Base-by-base conservation (phyloP, 1,284 basidiomycete species). In the Rhodotorula sp. region DNA sequence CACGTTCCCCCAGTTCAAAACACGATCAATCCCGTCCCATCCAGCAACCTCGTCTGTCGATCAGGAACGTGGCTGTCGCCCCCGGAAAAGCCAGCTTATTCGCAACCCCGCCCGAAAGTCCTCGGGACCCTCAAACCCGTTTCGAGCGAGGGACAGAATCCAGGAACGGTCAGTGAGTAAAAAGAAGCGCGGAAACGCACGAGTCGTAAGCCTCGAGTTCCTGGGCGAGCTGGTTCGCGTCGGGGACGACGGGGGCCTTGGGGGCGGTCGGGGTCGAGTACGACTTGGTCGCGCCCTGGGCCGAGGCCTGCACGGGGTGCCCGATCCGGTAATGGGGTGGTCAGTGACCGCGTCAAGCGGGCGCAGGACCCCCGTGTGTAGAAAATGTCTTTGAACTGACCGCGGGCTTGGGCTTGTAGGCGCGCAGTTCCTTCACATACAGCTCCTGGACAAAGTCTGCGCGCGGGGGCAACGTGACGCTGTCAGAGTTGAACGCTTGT, bases 401-500 rank as follows among this genome's bases (percentile, higher is more conserved):
- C 77, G 78, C 79, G 47, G 79, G 73, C 52, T 79, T 78, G 57
- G 83, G 80, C 81, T 84, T 83, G 83, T 83, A 84, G 34, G 80
- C 77, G 79, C 83, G 82, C 71, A 83, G 79, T 78, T 83, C 82
- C 67, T 80, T 80, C 58, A 84, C 72, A 80, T 84, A 84, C 52
- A 83, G 78, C 68, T 84, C 83, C 78, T 83, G 81, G 64, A 84
- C 78, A 65, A 83, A 79, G 81, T 84, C 83, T 83, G 70, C 20
- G 15, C 34, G 21, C 5, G 39, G 21, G 26, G 34, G 29, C 49
- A 1, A 12, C 10, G 8, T 43, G 39, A 43, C 39, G 8, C 47
- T 20, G 57, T 26, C 21, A n/a, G 54, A 12, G 10, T 2, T 43
- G 39, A 43, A 10, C 8, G 12, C 8, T 10, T 10, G 12, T 12